Evolutionary conservation across 306 rosid genomes (phyloP), one percentile per base, ranked within the genome.

Genomic region (Argentina anserina): DNA sequence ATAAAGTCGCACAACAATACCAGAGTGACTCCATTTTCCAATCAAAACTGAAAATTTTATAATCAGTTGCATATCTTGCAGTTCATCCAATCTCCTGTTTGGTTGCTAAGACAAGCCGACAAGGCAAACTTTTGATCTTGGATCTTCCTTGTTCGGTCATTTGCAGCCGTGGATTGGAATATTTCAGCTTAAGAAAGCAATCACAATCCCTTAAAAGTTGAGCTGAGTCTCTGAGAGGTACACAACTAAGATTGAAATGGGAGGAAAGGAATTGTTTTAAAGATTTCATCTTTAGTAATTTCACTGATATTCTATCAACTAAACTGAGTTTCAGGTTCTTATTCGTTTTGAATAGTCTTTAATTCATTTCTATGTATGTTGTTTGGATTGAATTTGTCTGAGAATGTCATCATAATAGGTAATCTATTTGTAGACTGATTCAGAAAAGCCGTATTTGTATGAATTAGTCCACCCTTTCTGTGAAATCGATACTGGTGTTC

Each of bases 11-110:
- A 33, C 18, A 68, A 37, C 11, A 55, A 25, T 18, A 9, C 36
- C 53, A 6, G 13, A 59, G 52, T 69, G 4, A 7, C 0, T 34
- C 26, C 36, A n/a, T 21, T 46, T 45, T 46, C 58, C 66, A 3
- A 31, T 53, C 23, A 3, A 25, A n/a, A n/a, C n/a, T n/a, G n/a
- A n/a, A n/a, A 11, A 41, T 71, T 64, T 64, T 71, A 55, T 65
- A 41, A 53, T 72, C 49, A 78, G 61, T 70, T 70, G 71, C 76
- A 39, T 63, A 58, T 63, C 66, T 77, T 49, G 7, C n/a, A 33
- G 67, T 75, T 55, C 79, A 12, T 66, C 42, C 36, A 36, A 11
- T 56, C 56, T 6, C 34, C 58, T 41, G 69, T 65, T 45, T 39
- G 56, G 74, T 67, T 67, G 56, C 53, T 28, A 63, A 55, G 78